Base-by-base conservation (phyloP, 805 yeast genomes). In the Metschnikowia lunata region DNA sequence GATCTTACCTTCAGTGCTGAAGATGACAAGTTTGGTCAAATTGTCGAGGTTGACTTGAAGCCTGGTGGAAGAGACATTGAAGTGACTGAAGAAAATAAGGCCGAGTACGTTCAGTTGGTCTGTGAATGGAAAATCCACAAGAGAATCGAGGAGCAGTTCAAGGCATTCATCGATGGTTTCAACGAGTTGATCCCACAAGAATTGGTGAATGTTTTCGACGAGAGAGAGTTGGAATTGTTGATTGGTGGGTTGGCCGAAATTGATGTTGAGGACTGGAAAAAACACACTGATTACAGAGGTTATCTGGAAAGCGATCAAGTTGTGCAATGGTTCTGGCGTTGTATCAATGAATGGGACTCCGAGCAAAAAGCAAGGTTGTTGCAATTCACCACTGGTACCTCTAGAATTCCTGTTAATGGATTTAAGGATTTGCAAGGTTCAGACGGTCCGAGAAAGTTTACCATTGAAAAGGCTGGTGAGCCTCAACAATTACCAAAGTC, bases 231-330 rank as follows among this genome's bases (percentile, higher is more conserved):
- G 52, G 99, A 93, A 74, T 74, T 93, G 63, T 78, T 93, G 62
- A 93, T 93, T 67, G 99, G 99, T 64, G 99, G 99, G 66, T 82
- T 93, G 61, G 93, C 97, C 2, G 99, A 93, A 60, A 91, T 93
- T 59, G 99, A 93, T 66, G 86, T 91, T 46, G 97, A 90, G 53
- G 99, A 93, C 72, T 93, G 99, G 99, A 93, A 89, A 71, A 90
- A 88, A 64, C 97, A 93, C 66, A 93, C 99, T 15, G 99, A 93
- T 67, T 93, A 93, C 71, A 82, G 99, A 71, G 99, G 99, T 6
- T 93, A 91, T 68, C 91, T 89, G 63, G 98, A 93, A 69, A 81
- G 81, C 52, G 99, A 93, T 68, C 96, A 89, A 69, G 97, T 89
- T 40, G 83, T 93, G 55, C 95, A 91, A 72, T 93, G 99, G 99